Evolutionary conservation across 495 filamentous ascomycete genomes (phyloP), one percentile per base, ranked within the genome.

Genomic region (Aspergillus incahuasiensis): DNA sequence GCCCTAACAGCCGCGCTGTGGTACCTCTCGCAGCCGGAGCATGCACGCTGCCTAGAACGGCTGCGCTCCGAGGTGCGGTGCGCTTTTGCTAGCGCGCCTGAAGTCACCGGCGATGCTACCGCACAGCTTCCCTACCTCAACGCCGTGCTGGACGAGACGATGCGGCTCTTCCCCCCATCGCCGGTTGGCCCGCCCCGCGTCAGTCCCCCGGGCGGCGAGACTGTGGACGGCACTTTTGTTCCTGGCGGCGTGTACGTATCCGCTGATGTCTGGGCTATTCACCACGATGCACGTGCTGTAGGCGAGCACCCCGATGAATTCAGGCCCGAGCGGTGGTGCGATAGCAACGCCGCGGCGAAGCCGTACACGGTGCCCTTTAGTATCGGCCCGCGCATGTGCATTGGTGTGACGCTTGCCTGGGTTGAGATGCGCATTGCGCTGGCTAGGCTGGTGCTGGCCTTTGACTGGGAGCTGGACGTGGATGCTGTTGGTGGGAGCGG

Each of bases 121-220:
- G 38, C 38, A 3, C 38, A n/a, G 8, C n/a, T 40, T 4, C 38
- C 38, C 13, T 55, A 55, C 28, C 41, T 47, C 8, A 55, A 55
- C 52, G 52, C 52, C 16, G 42, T 55, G 18, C 42, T 55, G 1
- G 42, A 55, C 18, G 52, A 55, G 52, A 47, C 52, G 0, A 46
- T 55, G 52, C 41, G 52, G 0, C 25, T 55, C 6, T 55, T 46
- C 28, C 52, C 52, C 12, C 52, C 52, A 0, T 55, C 52, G 7
- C 52, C 52, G 1, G 52, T 47, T 7, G 52, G 41, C 3, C 41
- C 52, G 15, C 52, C 52, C 12, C 52, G 52, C 12, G 42, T 55
- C 7, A 55, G 41, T 7, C 52, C 52, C 0, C 1, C 8, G 3
- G 52, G 52, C 18, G 52, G 52, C 2, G 52, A 46, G 45, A 47